A percentile compares a stretch with the other conserved stretches of the same genome.
phyloP scores from a whole-genome alignment of 2,329 filamentous ascomycete species.

The Xylariomycetidae sp. region DNA sequence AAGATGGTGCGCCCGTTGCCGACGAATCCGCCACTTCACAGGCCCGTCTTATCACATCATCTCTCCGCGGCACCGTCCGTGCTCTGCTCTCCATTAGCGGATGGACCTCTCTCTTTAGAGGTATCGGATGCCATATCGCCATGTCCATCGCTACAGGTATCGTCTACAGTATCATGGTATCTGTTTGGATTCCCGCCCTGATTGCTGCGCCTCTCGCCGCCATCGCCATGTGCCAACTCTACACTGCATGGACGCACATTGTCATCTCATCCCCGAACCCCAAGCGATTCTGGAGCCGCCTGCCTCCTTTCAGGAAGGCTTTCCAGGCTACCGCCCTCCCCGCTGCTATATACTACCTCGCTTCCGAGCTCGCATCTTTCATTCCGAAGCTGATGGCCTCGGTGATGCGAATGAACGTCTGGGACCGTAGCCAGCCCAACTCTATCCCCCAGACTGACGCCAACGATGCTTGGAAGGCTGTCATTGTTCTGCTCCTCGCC shows the following conservation, averaged over 20 bases:
- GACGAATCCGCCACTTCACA: constrained; percentile 31
- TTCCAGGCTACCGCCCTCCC: constrained; percentile 68
- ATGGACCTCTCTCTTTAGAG: constrained; percentile 64
- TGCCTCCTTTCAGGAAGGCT: constrained; percentile 59
- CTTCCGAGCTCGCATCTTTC: constrained; percentile 44
- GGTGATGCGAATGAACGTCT: constrained; percentile 42
- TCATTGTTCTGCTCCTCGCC: constrained; percentile 40
- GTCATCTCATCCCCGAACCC: constrained; percentile 68
- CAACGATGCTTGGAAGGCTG: constrained; percentile 40
- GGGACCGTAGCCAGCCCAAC: constrained; percentile 32
- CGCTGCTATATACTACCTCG: constrained; percentile 57
- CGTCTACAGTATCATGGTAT: constrained; percentile 40
- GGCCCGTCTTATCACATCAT: constrained; percentile 42
- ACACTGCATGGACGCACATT: constrained; percentile 79
- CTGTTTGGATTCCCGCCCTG: constrained; percentile 34
- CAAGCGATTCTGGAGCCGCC: constrained; percentile 62
- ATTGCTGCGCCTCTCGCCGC: constrained; percentile 53
- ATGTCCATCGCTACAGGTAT: constrained; percentile 29
- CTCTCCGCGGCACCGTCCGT: constrained; percentile 45
- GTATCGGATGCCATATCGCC: constrained; percentile 48
- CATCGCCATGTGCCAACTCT: constrained; percentile 61
- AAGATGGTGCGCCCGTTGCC: constrained; percentile 30
- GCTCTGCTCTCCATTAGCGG: constrained; percentile 61
- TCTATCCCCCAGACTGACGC: constrained; percentile 32
- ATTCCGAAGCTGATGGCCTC: constrained; percentile 44